These are phyloP conservation scores for rapeseed (Brassica napus) DNA, from an alignment of 345 rosid species.

Conservation along the genomic window DNA sequence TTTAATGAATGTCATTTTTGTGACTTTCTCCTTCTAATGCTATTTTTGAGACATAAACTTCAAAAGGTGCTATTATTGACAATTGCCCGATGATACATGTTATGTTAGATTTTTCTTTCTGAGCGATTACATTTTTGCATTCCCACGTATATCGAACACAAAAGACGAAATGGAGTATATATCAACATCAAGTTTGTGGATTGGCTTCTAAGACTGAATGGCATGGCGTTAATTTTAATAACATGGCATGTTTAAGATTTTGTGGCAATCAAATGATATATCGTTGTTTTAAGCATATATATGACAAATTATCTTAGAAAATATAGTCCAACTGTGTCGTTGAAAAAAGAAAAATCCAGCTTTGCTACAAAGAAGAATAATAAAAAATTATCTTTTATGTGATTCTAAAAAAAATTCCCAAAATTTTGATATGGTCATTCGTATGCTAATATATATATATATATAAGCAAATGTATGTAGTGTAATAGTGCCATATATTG, in stretches of 20 bases:
- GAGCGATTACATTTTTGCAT: conserved; percentile 10
- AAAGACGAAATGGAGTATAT: neutral
- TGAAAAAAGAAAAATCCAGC: neutral
- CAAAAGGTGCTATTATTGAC: no score
- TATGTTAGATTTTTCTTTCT: neutral
- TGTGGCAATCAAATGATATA: conserved; percentile 10
- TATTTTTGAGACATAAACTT: no score
- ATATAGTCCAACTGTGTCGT: neutral
- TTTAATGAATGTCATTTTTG: no score
- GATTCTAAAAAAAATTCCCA: neutral
- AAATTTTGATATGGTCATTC: neutral
- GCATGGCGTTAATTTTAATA: neutral
- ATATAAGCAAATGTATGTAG: neutral
- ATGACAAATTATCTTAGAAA: neutral
- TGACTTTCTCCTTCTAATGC: no score
- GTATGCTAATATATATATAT: neutral
- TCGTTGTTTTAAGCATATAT: conserved; percentile 4
- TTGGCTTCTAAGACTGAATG: conserved; percentile 16
- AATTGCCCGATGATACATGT: neutral
- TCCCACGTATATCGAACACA: neutral
- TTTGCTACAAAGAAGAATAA: neutral
- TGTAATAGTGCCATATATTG: neutral
- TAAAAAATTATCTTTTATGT: neutral
- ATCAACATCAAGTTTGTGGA: conserved; percentile 28
- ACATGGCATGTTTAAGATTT: conserved; percentile 27